These are phyloP conservation scores for Ganoderma leucocontextum DNA, from an alignment of 1,284 basidiomycete species.

Conservation along the genomic window DNA sequence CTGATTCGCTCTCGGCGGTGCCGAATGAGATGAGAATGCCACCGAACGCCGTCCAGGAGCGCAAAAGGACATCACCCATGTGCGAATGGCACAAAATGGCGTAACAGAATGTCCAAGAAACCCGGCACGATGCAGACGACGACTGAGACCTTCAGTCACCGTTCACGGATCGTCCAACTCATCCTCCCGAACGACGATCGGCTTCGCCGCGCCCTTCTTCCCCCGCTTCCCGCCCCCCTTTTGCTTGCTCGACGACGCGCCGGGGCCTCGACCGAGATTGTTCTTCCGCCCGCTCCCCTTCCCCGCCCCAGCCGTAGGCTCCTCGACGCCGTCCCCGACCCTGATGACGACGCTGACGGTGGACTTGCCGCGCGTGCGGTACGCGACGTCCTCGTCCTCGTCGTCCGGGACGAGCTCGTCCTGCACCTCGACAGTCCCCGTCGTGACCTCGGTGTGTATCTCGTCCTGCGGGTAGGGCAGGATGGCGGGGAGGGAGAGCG, in stretches of 20 bases:
- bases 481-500: conserved; percentile 76
- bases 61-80: too few relatives aligned
- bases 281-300: conserved; percentile 33
- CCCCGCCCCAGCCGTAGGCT: conserved; percentile 39
- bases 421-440: conserved; percentile 79
- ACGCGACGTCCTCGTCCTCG: conserved; percentile 74
- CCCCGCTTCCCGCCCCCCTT: background rate
- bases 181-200: background rate
- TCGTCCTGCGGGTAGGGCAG: conserved; percentile 75
- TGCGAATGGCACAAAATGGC: too few relatives aligned
- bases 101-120: too few relatives aligned
- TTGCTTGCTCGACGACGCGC: background rate
- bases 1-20: too few relatives aligned
- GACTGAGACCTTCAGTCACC: background rate
- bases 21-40: too few relatives aligned
- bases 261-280: background rate
- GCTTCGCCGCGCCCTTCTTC: background rate
- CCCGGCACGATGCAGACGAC: background rate
- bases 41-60: too few relatives aligned
- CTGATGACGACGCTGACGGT: conserved; percentile 66
- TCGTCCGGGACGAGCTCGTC: conserved; percentile 84
- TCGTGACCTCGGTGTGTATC: conserved; percentile 73
- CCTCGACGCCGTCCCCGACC: conserved; percentile 65
- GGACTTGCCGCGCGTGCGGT: conserved; percentile 74
- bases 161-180: background rate